phyloP scores from a whole-genome alignment of 2,329 filamentous ascomycete species.

The Colletotrichum scovillei region DNA sequence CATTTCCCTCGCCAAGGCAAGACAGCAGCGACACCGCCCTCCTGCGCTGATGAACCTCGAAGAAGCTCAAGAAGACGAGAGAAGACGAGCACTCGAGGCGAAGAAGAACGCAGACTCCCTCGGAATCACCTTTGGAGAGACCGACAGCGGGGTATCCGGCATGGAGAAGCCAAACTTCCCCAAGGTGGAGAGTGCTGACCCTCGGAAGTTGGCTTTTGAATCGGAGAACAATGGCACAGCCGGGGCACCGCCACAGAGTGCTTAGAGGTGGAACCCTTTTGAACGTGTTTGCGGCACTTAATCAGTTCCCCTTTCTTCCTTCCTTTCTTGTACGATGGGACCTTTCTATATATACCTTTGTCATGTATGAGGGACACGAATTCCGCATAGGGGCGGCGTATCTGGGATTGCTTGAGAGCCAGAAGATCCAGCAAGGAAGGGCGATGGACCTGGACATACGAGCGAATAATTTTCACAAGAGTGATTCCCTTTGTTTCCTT shows the following conservation, averaged over 20 bases:
- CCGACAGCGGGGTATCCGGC: conserved; percentile 56
- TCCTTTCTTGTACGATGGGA: conserved; percentile 35
- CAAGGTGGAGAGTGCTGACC: conserved; percentile 46
- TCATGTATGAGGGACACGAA: conserved; percentile 37
- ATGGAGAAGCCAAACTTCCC: conserved; percentile 49
- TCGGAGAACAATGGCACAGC: conserved; percentile 40
- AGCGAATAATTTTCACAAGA: conserved; percentile 34
- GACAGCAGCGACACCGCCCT: conserved; percentile 87
- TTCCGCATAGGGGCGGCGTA: conserved; percentile 36
- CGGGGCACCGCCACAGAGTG: conserved; percentile 43
- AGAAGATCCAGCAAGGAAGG: conserved; percentile 18
- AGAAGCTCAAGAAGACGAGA: conserved; percentile 47
- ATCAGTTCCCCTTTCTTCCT: conserved; percentile 14
- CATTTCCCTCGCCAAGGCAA: conserved; percentile 89
- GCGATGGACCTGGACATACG: conserved; percentile 27
- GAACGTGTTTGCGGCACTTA: background rate
- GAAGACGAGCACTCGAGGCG: conserved; percentile 40
- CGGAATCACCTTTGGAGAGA: conserved; percentile 56
- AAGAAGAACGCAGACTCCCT: conserved; percentile 49
- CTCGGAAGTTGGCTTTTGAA: conserved; percentile 41
- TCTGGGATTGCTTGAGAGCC: conserved; percentile 31
- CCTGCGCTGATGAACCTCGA: conserved; percentile 85
- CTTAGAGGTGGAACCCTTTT: conserved; percentile 37
- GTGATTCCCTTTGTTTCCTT: conserved; percentile 30
- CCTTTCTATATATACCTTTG: conserved; percentile 36